Percentiles rank a stretch among this genome's conserved stretches.
Evolutionary conservation across 164 flowering plant genomes (phyloP).

Genomic region (Umbilicus rupestris): DNA sequence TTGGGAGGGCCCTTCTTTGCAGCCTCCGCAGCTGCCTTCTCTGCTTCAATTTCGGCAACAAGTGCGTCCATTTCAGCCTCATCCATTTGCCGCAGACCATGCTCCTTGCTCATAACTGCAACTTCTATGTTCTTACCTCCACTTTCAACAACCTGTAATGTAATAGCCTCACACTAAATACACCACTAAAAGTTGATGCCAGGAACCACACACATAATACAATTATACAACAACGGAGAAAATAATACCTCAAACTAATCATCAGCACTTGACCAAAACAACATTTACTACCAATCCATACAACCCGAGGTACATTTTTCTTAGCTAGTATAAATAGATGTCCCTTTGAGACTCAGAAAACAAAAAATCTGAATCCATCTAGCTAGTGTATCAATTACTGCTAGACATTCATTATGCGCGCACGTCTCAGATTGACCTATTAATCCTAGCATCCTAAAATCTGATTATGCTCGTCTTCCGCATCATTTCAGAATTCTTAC

Average conservation of each 20-base stretch:
- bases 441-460: too few relatives aligned
- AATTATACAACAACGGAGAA: too few relatives aligned
- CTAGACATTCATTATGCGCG: too few relatives aligned
- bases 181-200: neutral
- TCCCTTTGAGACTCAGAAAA: too few relatives aligned
- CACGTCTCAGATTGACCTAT: too few relatives aligned
- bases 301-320: too few relatives aligned
- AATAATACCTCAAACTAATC: neutral
- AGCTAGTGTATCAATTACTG: too few relatives aligned
- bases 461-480: too few relatives aligned
- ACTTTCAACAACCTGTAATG: conserved; percentile 84
- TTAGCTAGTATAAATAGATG: too few relatives aligned
- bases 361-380: too few relatives aligned
- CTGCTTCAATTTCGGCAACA: conserved; percentile 94
- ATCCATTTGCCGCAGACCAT: conserved; percentile 72
- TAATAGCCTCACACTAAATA: neutral
- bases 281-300: too few relatives aligned
- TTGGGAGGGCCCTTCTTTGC: conserved; percentile 78
- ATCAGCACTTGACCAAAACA: neutral
- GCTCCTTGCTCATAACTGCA: conserved; percentile 82
- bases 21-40: conserved; percentile 96
- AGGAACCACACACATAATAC: neutral
- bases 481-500: too few relatives aligned
- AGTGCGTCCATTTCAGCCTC: conserved; percentile 88
- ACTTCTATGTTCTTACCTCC: conserved; percentile 99